Base-by-base conservation (phyloP, 2,329 filamentous ascomycete genomes). In the Ophiostoma montium region DNA sequence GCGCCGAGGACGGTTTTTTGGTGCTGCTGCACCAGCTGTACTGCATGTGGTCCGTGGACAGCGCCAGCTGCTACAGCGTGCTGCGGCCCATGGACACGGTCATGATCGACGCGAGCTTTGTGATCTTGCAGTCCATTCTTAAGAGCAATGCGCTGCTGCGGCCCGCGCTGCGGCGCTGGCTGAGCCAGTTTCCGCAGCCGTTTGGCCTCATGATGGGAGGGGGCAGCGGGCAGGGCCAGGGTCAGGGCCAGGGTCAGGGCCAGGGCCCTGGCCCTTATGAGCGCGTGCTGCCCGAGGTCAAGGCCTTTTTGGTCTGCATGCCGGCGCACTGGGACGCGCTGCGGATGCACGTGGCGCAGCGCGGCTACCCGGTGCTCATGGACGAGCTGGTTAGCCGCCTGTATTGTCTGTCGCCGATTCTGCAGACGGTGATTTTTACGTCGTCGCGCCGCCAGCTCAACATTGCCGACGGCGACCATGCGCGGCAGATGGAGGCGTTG, bases 101-200 rank as follows among this genome's bases (percentile, higher is more conserved):
- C 15, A 6, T 16, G 13, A 16, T 42, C 15, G 39, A 42, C 8
- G 5, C 5, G 5, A 65, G 59, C 4, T 66, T 71, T 31, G 35
- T 31, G 3, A 58, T 62, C 2, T 50, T 71, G 49, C 61, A 62
- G 45, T 52, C 52, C 3, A 47, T 70, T 48, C 60, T 72, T 10
- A 65, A 62, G 54, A 59, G 56, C 46, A 71, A 71, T 52, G 55
- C 59, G 10, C 54, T 54, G 6, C 50, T 71, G 5, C 51, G 57
- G 4, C 46, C 46, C 3, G 4, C 32, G 5, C 53, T 62, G 16
- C 50, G 65, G 30, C n/a, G 27, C 3, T 70, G 62, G 59, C 65
- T 69, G 45, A 54, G 61, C 4, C 21, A 48, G 2, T 71, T 71
- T 16, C 69, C 70, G 3, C 49, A 39, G 2, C 43, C 53, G 5